These are phyloP conservation scores for Sarocladium strictum DNA, from an alignment of 2,329 filamentous ascomycete genomes.

Conservation along the genomic window DNA sequence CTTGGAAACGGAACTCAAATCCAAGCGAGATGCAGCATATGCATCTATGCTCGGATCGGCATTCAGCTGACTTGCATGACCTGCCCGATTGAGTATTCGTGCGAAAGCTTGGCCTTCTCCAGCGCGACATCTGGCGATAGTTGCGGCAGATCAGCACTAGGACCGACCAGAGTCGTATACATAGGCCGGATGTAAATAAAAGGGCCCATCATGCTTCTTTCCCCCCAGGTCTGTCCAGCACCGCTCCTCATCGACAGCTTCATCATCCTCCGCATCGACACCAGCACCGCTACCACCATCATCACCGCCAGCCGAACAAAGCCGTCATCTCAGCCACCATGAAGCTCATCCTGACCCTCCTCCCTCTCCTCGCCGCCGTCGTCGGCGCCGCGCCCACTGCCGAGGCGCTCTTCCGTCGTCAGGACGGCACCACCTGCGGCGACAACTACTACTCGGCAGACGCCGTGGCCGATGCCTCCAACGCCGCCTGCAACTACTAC, in stretches of 20 bases:
- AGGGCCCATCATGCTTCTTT: too few relatives aligned
- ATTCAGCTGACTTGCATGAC: constrained; percentile 3
- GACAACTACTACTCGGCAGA: constrained; percentile 20
- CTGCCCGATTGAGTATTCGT: constrained; percentile 5
- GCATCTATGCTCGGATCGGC: not conserved
- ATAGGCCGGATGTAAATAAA: too few relatives aligned
- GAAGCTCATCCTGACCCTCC: constrained; percentile 19
- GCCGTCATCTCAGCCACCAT: constrained; percentile 17
- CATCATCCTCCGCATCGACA: too few relatives aligned
- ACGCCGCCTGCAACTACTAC: constrained; percentile 14
- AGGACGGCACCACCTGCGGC: constrained; percentile 25
- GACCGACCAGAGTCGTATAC: too few relatives aligned
- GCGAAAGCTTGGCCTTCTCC: constrained; percentile 2
- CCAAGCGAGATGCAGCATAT: too few relatives aligned
- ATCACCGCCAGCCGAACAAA: not conserved
- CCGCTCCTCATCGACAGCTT: too few relatives aligned
- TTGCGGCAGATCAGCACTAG: too few relatives aligned
- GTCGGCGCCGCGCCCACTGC: constrained; percentile 20
- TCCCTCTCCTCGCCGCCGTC: constrained; percentile 22
- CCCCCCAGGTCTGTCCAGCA: not conserved
- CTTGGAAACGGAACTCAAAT: not conserved
- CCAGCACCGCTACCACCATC: not conserved
- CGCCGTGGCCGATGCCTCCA: constrained; percentile 23
- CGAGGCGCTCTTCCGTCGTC: constrained; percentile 16
- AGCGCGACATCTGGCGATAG: too few relatives aligned